These are phyloP conservation scores for Fraxinus dipetala DNA, from an alignment of 305 asterid species.

Conservation along the genomic window DNA sequence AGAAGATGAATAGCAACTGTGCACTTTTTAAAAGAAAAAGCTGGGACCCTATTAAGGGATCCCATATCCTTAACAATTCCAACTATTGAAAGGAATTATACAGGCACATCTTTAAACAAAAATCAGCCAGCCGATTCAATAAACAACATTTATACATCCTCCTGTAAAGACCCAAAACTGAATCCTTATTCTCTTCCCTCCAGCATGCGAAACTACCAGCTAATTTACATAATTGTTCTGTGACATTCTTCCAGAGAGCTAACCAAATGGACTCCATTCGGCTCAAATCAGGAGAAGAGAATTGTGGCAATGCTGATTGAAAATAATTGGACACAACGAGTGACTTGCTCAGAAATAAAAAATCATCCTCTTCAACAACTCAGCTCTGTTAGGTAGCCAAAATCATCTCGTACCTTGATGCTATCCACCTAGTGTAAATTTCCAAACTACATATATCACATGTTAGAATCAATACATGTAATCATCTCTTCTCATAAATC, in stretches of 20 bases:
- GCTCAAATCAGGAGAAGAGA: background rate
- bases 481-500: slow-evolving; percentile 57
- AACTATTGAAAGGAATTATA: background rate
- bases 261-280: background rate
- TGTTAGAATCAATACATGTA: background rate
- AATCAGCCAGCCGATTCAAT: background rate
- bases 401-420: background rate
- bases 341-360: slow-evolving; percentile 14
- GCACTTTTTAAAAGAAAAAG: background rate
- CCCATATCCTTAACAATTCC: background rate
- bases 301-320: slow-evolving; percentile 1
- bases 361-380: background rate
- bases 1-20: background rate
- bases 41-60: background rate
- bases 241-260: background rate
- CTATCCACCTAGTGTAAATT: slow-evolving; percentile 8
- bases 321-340: background rate
- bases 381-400: background rate
- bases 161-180: slow-evolving; percentile 2
- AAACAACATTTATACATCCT: slow-evolving; percentile 22
- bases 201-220: background rate
- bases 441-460: background rate
- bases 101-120: background rate
- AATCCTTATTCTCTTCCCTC: slow-evolving; percentile 3
- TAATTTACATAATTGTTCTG: background rate